Evolutionary conservation across 306 rosid species (phyloP), one percentile per base, ranked within the genome.

Genomic region (Sphenostylis stenocarpa): DNA sequence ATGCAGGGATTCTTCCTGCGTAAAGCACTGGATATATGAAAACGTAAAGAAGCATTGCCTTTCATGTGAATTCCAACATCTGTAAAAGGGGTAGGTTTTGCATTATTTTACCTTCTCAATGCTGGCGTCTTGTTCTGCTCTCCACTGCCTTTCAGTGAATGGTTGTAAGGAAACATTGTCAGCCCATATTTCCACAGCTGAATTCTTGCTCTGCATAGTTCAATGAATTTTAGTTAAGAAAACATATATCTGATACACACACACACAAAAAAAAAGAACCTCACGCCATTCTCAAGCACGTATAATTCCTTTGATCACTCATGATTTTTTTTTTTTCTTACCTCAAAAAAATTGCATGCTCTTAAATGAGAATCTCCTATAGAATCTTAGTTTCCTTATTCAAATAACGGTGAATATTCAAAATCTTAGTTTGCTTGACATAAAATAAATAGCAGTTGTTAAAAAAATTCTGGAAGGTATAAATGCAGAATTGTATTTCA

Each of bases 81-180:
- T 26, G 15, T 43, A 14, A 21, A 26, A 16, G 14, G 31, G 36
- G 26, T 39, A 11, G 4, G 15, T 31, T 61, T 19, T 48, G 52
- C 23, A 2, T 20, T 55, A 26, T 17, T 21, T 81, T 79, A 89
- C 94, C 92, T 76, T 86, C 56, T 77, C 79, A 38, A 91, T 81
- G 84, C 81, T 86, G 43, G 65, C 24, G 4, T 88, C 87, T 82
- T 89, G 97, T 66, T 85, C 89, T 77, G 84, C 80, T 86, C 84
- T 86, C 97, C 97, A 89, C 65, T 88, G 86, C 61, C 64, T 19
- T 83, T 81, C 82, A 74, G 89, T 85, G 80, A 88, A 91, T 78
- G 93, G 95, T 77, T 88, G 87, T 20, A 89, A 78, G 23, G 95
- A 89, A 61, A 91, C 69, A 78, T 58, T 89, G 70, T 91, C 93